Evolutionary conservation across 106 monocot genomes (phyloP).

Genomic region (Ottelia alismoides): DNA sequence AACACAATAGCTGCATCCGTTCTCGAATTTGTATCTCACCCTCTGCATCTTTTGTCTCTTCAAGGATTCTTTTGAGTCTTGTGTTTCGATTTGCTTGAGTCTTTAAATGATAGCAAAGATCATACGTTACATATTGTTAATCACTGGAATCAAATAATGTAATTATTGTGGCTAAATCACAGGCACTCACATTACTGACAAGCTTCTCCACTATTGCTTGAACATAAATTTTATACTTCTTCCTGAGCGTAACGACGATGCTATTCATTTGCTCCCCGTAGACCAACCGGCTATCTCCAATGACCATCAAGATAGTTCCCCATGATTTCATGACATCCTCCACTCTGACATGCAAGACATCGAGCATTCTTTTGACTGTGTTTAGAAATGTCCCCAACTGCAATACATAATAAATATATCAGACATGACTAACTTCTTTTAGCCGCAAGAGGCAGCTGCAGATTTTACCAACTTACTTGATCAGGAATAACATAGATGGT

Average conservation of each 20-base stretch:
- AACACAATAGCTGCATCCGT: conserved; percentile 56
- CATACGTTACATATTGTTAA: neutral
- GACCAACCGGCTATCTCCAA: conserved; percentile 20
- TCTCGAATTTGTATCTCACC: conserved; percentile 74
- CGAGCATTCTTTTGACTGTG: conserved; percentile 72
- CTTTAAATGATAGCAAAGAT: conserved; percentile 17
- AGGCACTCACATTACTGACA: conserved; percentile 46
- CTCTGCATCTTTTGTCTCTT: conserved; percentile 79
- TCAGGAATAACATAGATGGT: conserved; percentile 43
- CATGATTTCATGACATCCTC: conserved; percentile 58
- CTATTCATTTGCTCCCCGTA: conserved; percentile 85
- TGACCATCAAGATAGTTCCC: conserved; percentile 36
- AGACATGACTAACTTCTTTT: neutral
- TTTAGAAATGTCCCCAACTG: conserved; percentile 87
- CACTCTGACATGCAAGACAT: conserved; percentile 51
- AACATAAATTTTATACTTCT: conserved; percentile 84
- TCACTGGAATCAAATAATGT: neutral
- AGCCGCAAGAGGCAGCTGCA: too few relatives aligned
- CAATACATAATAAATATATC: neutral
- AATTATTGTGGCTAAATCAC: neutral
- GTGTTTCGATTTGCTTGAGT: conserved; percentile 50
- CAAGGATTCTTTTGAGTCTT: conserved; percentile 71
- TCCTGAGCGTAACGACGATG: conserved; percentile 56
- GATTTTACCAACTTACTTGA: conserved; percentile 34
- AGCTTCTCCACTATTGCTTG: conserved; percentile 82